Evolutionary conservation across 352 stramenopile genomes (phyloP).

Genomic region (Phytophthora chlamydospora): DNA sequence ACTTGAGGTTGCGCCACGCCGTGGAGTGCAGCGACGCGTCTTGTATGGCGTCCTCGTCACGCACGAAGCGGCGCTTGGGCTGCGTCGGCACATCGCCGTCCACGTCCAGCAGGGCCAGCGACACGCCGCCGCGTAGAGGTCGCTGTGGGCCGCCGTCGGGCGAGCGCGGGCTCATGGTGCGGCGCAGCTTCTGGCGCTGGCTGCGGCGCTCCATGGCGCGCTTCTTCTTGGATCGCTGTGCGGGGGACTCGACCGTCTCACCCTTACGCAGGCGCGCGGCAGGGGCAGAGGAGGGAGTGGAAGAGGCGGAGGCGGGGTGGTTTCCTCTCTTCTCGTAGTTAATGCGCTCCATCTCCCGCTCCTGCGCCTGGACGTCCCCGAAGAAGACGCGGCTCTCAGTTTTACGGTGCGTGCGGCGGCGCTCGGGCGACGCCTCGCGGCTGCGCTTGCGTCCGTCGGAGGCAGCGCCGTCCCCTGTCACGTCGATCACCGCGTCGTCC

Average conservation of each 20-base stretch:
- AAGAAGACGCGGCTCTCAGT: slow-evolving; percentile 51
- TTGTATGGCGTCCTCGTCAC: slow-evolving; percentile 48
- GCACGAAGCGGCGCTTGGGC: slow-evolving; percentile 32
- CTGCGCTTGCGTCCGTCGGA: slow-evolving; percentile 16
- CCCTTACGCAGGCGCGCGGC: slow-evolving; percentile 47
- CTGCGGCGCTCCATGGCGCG: slow-evolving; percentile 58
- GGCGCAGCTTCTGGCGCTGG: slow-evolving; percentile 50
- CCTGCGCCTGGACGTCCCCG: slow-evolving; percentile 59
- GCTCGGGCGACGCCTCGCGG: slow-evolving; percentile 7
- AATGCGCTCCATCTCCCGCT: slow-evolving; percentile 56
- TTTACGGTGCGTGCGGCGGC: slow-evolving; percentile 31
- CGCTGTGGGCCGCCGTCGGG: slow-evolving; percentile 39
- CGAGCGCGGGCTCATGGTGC: slow-evolving; percentile 54
- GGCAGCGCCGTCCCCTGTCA: slow-evolving; percentile 6
- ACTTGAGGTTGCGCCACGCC: slow-evolving; percentile 58
- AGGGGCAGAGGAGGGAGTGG: slow-evolving; percentile 8
- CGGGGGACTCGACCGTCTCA: slow-evolving; percentile 33
- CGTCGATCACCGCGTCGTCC: slow-evolving; percentile 10
- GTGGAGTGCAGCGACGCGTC: slow-evolving; percentile 63
- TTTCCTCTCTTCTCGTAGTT: slow-evolving; percentile 36
- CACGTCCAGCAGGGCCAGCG: slow-evolving; percentile 33
- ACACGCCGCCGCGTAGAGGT: slow-evolving; percentile 25
- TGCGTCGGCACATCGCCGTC: neutral
- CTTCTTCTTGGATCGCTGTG: slow-evolving; percentile 45
- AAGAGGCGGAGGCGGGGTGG: neutral